Conservation (phyloP, 148 eudicot genomes). For the Simmondsia chinensis region DNA sequence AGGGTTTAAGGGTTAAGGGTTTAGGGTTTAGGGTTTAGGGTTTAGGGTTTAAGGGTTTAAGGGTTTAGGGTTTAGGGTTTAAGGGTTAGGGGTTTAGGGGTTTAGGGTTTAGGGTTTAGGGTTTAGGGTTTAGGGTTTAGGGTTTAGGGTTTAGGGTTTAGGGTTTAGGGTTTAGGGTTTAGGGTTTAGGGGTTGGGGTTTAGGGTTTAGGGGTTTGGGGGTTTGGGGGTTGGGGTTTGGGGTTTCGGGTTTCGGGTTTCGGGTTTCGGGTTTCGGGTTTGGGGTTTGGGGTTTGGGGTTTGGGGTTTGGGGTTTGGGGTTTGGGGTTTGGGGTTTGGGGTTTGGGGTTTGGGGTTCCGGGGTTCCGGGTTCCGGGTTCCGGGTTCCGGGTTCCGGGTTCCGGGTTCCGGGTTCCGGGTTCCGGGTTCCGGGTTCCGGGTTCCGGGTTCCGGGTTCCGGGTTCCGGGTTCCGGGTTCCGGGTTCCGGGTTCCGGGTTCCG, state of each 20-base stretch:
- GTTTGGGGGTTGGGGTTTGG: too few species aligned
- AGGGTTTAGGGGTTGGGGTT: too few species aligned
- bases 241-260: constrained; percentile 8
- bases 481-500: constrained; percentile 9
- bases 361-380: constrained; percentile 14
- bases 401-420: constrained; percentile 17
- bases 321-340: constrained; percentile 12
- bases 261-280: constrained; percentile 10
- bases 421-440: constrained; percentile 11
- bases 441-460: constrained; percentile 16
- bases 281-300: constrained; percentile 8
- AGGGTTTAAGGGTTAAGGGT: constrained; percentile 7
- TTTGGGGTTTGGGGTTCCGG: constrained; percentile 20
- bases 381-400: constrained; percentile 16
- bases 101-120: constrained; percentile 4
- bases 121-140: constrained; percentile 5
- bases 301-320: constrained; percentile 8
- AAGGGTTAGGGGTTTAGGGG: too few species aligned
- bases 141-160: constrained; percentile 5
- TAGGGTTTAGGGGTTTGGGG: too few species aligned
- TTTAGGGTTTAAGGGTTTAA: constrained; percentile 8
- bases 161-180: constrained; percentile 4
- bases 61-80: too few species aligned
- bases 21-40: constrained; percentile 10
- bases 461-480: constrained; percentile 13